Base-by-base conservation (phyloP, 2,329 filamentous ascomycete genomes). In the Helotiales sp. region DNA sequence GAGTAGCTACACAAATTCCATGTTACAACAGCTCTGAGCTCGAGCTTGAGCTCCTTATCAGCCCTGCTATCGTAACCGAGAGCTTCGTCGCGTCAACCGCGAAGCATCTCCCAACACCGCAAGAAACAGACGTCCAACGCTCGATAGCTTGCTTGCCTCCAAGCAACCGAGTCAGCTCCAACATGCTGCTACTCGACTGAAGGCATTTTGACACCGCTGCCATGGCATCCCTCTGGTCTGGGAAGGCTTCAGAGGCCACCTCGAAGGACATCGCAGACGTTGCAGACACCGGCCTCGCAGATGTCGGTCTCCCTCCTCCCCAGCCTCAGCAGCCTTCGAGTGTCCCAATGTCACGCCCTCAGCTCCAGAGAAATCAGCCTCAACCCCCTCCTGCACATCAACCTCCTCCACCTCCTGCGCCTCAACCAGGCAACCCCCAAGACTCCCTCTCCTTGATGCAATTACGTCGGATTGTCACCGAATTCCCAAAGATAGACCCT, bases 391-490 rank as follows among this genome's bases (percentile, higher is more conserved):
- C 72, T 34, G 67, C 72, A 10, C 65, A 72, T 50, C 73, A 66
- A 58, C 66, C 71, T 44, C 68, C 67, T 19, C 67, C 68, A 12
- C 66, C 70, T 25, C 69, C 70, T 40, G 44, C 67, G 57, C 59
- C 69, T 12, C 65, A 68, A 46, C 53, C 64, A 17, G 65, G 61
- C 25, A 71, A 79, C 77, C 65, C 83, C 70, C 72, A 77, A 24
- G 89, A 93, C 74, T 93, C 89, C 15, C 79, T 93, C 27, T 93
- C 89, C 31, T 77, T 93, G 42, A 81, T 86, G 60, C 89, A 93
- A 73, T 78, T 93, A 50, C 83, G 85, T 63, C 85, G 84, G 63
- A 82, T 93, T 54, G 87, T 93, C 17, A 83, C 85, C 61, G 89
- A 93, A 58, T 85, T 91, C 65, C 88, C 88, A 15, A 84, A 83